These are phyloP conservation scores for Globisporangium nodosum DNA, from an alignment of 352 stramenopile genomes.

Conservation along the genomic window DNA sequence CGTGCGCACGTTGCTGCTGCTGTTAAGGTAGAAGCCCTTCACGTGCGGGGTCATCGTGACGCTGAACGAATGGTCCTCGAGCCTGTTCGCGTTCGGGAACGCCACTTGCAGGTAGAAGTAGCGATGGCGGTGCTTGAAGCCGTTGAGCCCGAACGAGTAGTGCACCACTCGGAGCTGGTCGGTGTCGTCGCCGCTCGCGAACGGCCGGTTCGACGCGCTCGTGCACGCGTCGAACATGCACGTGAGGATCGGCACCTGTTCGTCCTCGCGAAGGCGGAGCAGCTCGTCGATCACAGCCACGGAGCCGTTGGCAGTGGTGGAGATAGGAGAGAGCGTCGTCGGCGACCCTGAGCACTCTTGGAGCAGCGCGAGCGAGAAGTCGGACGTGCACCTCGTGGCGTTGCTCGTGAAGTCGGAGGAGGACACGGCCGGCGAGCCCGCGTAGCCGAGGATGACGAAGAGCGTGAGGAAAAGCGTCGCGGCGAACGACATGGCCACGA, in stretches of 20 bases:
- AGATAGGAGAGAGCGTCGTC: background rate
- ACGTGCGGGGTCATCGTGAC: conserved; percentile 52
- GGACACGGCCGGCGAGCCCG: conserved; percentile 28
- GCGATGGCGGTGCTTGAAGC: conserved; percentile 39
- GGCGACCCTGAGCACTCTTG: conserved; percentile 23
- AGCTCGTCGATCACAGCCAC: conserved; percentile 33
- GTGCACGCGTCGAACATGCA: conserved; percentile 57
- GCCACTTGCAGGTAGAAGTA: conserved; percentile 58
- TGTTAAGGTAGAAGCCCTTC: conserved; percentile 40
- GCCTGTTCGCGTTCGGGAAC: conserved; percentile 37
- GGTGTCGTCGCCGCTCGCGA: conserved; percentile 17
- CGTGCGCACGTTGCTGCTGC: conserved; percentile 24
- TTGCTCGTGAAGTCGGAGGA: conserved; percentile 47
- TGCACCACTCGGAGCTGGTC: conserved; percentile 33
- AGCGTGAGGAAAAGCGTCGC: conserved; percentile 28
- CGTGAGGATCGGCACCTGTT: conserved; percentile 27
- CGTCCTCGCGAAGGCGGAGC: conserved; percentile 22
- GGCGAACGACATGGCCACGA: conserved; percentile 21
- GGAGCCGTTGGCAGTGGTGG: conserved; percentile 15
- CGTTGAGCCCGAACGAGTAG: conserved; percentile 54
- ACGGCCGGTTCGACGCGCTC: conserved; percentile 32
- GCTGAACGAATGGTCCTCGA: conserved; percentile 27
- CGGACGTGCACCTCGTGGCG: conserved; percentile 40
- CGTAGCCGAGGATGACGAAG: conserved; percentile 44
- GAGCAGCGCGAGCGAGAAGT: conserved; percentile 37